Percentiles rank a stretch among this genome's conserved stretches.
Evolutionary conservation across 805 yeast species (phyloP).

Genomic region (Tetrapisispora arboricola): DNA sequence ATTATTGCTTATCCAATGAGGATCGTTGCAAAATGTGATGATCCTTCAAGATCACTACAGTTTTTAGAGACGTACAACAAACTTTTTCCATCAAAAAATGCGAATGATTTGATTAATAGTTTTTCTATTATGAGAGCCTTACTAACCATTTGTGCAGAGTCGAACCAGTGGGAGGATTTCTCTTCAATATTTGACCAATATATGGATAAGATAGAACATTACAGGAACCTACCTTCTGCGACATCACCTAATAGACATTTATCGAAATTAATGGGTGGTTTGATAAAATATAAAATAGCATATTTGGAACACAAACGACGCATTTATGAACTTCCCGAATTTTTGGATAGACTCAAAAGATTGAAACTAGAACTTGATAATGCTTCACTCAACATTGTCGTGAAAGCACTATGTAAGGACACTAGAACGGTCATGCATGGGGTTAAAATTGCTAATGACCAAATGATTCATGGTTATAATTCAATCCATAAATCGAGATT

Average conservation of each 20-base stretch:
- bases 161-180: slow-evolving; percentile 28
- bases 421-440: slow-evolving; percentile 24
- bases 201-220: slow-evolving; percentile 11
- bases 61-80: slow-evolving; percentile 26
- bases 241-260: slow-evolving; percentile 16
- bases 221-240: slow-evolving; percentile 14
- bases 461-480: slow-evolving; percentile 31
- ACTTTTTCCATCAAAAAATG: slow-evolving; percentile 20
- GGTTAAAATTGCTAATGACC: slow-evolving; percentile 22
- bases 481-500: slow-evolving; percentile 22
- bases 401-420: slow-evolving; percentile 20
- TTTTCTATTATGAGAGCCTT: slow-evolving; percentile 26
- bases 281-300: slow-evolving; percentile 17
- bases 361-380: slow-evolving; percentile 26
- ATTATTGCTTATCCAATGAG: slow-evolving; percentile 30
- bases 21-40: slow-evolving; percentile 21
- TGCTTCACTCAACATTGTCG: slow-evolving; percentile 25
- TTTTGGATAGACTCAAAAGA: slow-evolving; percentile 14
- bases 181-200: slow-evolving; percentile 16
- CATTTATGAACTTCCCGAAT: slow-evolving; percentile 13
- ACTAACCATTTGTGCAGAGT: slow-evolving; percentile 22
- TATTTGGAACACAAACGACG: slow-evolving; percentile 12
- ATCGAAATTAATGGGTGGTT: slow-evolving; percentile 12
- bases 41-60: slow-evolving; percentile 26
- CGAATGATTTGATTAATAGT: slow-evolving; percentile 16